These are phyloP conservation scores for Helminthosporium solani DNA, from an alignment of 2,329 filamentous ascomycete genomes.

Conservation along the genomic window DNA sequence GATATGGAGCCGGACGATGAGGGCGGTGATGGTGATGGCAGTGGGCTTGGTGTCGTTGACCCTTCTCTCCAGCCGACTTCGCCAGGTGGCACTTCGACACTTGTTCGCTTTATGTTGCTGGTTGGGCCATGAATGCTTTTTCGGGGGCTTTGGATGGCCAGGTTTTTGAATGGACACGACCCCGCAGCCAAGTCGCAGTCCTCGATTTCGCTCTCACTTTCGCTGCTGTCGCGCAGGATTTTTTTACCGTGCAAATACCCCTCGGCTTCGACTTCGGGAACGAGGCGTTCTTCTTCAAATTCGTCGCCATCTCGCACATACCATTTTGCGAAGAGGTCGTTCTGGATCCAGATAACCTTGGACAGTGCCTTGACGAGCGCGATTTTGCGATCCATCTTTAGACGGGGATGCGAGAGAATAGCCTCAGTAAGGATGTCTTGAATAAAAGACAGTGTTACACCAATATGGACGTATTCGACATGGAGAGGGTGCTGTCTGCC, in stretches of 20 bases:
- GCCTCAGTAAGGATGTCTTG: conserved; percentile 77
- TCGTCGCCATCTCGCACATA: conserved; percentile 71
- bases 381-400: conserved; percentile 68
- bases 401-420: conserved; percentile 68
- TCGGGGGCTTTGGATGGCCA: conserved; percentile 17
- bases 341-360: conserved; percentile 87
- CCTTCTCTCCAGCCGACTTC: conserved; percentile 13
- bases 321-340: conserved; percentile 83
- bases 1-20: conserved; percentile 5
- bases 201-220: conserved; percentile 33
- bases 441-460: conserved; percentile 70
- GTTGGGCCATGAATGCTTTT: conserved; percentile 8
- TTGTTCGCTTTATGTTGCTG: conserved; percentile 7
- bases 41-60: conserved; percentile 9
- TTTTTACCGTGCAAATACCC: conserved; percentile 41
- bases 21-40: conserved; percentile 4
- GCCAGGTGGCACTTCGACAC: conserved; percentile 8
- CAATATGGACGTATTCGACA: conserved; percentile 79
- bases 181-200: conserved; percentile 22
- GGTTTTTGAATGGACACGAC: conserved; percentile 34
- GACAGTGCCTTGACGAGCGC: conserved; percentile 72
- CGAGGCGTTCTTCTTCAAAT: conserved; percentile 47
- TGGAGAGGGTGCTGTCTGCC: conserved; percentile 71
- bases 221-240: conserved; percentile 31
- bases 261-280: conserved; percentile 40